Conservation (phyloP, 331 rosid genomes). For the Telfairia occidentalis region DNA sequence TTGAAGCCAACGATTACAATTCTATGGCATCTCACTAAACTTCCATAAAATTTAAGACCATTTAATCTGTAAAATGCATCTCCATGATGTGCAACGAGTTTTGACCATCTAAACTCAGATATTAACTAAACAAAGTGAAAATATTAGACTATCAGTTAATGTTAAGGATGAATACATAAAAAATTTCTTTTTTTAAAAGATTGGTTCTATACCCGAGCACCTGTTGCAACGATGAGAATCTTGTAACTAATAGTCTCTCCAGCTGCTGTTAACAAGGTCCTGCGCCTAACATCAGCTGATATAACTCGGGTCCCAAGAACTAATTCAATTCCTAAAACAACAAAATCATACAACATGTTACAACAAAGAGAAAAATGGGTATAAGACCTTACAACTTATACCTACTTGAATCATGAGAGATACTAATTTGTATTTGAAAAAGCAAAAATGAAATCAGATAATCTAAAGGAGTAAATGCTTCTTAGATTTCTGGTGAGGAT, state of each 20-base stretch:
- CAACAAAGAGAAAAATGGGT: not conserved
- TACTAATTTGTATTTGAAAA: not conserved
- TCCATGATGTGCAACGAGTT: not conserved
- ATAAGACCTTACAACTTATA: not conserved
- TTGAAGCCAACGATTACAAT: not conserved
- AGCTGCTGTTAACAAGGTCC: conserved; percentile 68
- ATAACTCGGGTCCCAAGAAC: conserved; percentile 91
- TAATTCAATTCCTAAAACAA: conserved; percentile 61
- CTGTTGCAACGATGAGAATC: conserved; percentile 86
- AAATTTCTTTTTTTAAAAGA: conserved; percentile 18
- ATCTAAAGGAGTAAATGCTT: conserved; percentile 14
- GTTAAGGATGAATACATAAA: not conserved
- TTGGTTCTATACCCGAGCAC: conserved; percentile 92
- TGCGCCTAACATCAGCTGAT: conserved; percentile 89
- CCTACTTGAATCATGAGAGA: not conserved
- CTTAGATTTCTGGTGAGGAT: not conserved
- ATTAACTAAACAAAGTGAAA: not conserved
- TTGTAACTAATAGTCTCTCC: conserved; percentile 98
- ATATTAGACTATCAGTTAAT: not conserved
- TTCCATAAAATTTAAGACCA: not conserved
- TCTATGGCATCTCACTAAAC: not conserved
- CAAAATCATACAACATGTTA: conserved; percentile 9
- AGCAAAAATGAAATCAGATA: conserved; percentile 1
- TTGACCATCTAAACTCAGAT: not conserved
- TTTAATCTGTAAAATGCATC: not conserved